Evolutionary conservation across 2,329 filamentous ascomycete genomes (phyloP), one percentile per base, ranked within the genome.

Genomic region (Rosellinia necatrix): DNA sequence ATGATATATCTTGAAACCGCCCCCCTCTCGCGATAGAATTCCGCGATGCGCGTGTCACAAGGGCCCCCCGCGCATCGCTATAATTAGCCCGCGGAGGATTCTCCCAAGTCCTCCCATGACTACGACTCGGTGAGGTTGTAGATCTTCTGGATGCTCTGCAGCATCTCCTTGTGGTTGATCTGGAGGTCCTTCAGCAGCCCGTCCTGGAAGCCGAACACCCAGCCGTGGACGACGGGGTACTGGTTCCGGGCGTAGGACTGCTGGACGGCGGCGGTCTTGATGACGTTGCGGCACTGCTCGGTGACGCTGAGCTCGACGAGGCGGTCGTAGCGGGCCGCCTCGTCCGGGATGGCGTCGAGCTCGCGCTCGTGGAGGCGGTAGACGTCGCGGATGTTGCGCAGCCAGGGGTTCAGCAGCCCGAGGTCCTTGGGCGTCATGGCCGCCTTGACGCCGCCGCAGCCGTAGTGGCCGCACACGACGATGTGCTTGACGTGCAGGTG

Each of bases 251-350:
- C 78, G 67, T 84, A 90, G 15, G 78, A 83, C 74, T 91, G 84
- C 74, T 92, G 85, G n/a, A 96, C 86, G 25, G 84, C 85, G 19
- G 88, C 85, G 67, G 91, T 92, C 79, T 91, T 87, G 78, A 89
- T 86, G 62, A 96, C 79, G 65, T 88, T 88, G 70, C 89, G 84
- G 70, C 92, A 85, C 70, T 92, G 88, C 74, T 89, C 84, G 34
- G 86, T 73, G 44, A 96, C 91, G 70, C 96, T 96, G 69, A 94
- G 81, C 78, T 96, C 90, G 46, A 91, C 89, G 53, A 97, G 78
- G 60, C 87, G 87, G 63, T 88, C 74, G 64, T 87, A 86, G 61
- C 86, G 84, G 46, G 81, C 79, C 6, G 79, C 68, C 74, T 81
- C 77, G 75, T 87, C 76, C 69, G 73, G 8, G 72, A 89, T 78